Evolutionary conservation across 768 basidiomycete genomes (phyloP).

Genomic region (Erythrobasidium yunnanense): DNA sequence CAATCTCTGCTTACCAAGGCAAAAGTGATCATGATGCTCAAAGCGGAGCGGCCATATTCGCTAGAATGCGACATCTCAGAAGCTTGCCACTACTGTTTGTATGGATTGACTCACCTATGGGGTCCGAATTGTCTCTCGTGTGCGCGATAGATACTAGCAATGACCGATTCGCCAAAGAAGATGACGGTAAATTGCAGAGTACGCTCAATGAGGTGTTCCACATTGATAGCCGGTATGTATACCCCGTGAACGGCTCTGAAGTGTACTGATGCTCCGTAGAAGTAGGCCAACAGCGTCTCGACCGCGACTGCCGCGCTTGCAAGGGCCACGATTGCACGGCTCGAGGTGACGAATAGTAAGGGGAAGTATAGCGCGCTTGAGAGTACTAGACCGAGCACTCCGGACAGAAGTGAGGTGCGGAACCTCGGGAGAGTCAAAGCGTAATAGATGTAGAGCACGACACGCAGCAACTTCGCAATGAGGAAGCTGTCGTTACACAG

Average conservation of each 20-base stretch:
- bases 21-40: background rate
- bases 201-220: slow-evolving; percentile 8
- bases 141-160: background rate
- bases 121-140: background rate
- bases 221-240: slow-evolving; percentile 2
- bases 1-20: background rate
- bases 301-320: background rate
- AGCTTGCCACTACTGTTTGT: background rate
- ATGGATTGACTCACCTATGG: background rate
- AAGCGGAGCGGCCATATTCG: background rate
- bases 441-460: background rate
- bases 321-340: background rate
- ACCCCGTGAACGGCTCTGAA: background rate
- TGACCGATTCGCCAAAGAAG: background rate
- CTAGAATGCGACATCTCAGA: background rate
- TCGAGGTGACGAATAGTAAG: background rate
- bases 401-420: background rate
- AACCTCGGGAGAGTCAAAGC: background rate
- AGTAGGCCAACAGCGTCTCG: background rate
- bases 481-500: slow-evolving; percentile 28
- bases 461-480: slow-evolving; percentile 34
- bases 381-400: background rate
- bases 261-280: background rate
- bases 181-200: background rate
- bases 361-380: background rate